Conservation (phyloP, 768 basidiomycete genomes). For the Hygrophorus russula region DNA sequence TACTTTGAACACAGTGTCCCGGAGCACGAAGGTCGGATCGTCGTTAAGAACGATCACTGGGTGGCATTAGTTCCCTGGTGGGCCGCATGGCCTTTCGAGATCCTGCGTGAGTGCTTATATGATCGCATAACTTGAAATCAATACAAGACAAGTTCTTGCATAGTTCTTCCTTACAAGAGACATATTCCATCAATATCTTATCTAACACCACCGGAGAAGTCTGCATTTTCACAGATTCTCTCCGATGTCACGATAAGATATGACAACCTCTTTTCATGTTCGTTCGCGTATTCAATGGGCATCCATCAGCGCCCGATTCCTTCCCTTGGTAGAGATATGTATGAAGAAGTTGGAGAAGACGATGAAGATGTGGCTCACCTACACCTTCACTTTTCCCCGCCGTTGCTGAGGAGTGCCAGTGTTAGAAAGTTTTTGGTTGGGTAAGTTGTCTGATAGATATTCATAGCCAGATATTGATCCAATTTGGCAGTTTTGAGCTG, state of each 20-base stretch:
- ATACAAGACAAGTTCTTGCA: conserved; percentile 1
- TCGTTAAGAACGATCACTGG: conserved; percentile 67
- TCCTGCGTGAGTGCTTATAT: conserved; percentile 39
- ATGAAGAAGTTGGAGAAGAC: conserved; percentile 21
- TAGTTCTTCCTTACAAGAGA: conserved; percentile 68
- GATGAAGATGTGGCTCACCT: conserved; percentile 59
- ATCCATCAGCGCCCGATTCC: conserved; percentile 77
- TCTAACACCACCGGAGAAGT: conserved; percentile 49
- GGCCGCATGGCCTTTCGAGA: conserved; percentile 92
- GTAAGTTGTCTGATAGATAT: conserved; percentile 25
- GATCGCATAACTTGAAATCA: background rate
- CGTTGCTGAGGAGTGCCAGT: conserved; percentile 68
- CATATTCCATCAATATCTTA: conserved; percentile 66
- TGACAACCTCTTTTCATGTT: conserved; percentile 73
- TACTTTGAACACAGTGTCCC: conserved; percentile 42
- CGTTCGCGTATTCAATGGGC: conserved; percentile 93
- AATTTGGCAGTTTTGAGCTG: conserved; percentile 58
- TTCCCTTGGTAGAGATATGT: conserved; percentile 5
- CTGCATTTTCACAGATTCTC: conserved; percentile 56
- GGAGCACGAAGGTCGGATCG: conserved; percentile 45
- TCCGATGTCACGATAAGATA: conserved; percentile 55
- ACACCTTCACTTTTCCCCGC: conserved; percentile 82
- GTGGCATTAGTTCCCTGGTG: conserved; percentile 88
- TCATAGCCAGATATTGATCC: background rate
- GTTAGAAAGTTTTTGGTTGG: conserved; percentile 88